Base-by-base conservation (phyloP, 352 stramenopile species). In the Pythium dissimile region DNA sequence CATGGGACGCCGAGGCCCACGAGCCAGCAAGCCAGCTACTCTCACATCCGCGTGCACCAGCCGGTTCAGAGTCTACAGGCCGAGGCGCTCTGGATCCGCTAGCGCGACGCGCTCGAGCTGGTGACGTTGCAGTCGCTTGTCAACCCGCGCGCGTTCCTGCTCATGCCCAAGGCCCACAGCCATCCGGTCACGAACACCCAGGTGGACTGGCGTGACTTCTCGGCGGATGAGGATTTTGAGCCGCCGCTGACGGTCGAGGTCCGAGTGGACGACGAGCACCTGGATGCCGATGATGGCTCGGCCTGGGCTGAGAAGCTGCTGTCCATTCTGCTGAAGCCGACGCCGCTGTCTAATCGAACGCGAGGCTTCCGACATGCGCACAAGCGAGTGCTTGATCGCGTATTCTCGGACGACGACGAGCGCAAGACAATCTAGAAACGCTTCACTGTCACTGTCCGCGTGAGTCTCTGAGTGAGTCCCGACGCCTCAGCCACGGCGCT, bases 81-180 rank as follows among this genome's bases (percentile, higher is more conserved):
- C 13, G 34, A 28, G n/a, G 27, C 43, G 26, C 21, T 18, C 0
- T 61, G 54, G 44, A 1, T 24, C n/a, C 7, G 18, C 15, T 10
- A 37, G 43, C 44, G 54, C 34, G 54, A 61, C 34, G 54, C 43
- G 6, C n/a, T 61, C 0, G 54, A 61, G 31, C 42, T 60, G 21
- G 23, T 53, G 16, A 10, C 43, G 16, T 32, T 60, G 23, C 43
- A 53, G 28, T 43, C 45, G 15, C 1, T 34, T 4, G 32, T 60
- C 8, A 43, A 60, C 24, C 9, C 42, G 18, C 42, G 18, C 2
- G 53, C 53, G 21, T 60, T 60, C 18, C 35, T 60, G 31, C 15
- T 24, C 20, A 53, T 53, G 15, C 21, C 37, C 31, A 41, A 43
- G 16, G 32, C 49, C 20, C 38, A 44, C 28, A 49, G 51, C 7